These are phyloP conservation scores for Fraxinus latifolia DNA, from an alignment of 305 asterid species.

Conservation along the genomic window DNA sequence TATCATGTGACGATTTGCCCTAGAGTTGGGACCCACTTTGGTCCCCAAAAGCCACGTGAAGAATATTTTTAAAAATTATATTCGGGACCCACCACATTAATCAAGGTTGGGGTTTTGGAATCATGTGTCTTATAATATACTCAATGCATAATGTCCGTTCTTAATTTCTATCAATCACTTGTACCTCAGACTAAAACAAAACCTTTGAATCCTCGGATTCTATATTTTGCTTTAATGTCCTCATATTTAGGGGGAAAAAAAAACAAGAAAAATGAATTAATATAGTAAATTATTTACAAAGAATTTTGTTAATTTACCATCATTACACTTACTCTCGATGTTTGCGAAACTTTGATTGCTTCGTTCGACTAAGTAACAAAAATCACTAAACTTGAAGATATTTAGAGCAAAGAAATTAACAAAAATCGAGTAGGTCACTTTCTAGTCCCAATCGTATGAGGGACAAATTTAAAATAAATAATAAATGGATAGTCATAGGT, in stretches of 20 bases:
- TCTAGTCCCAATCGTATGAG: neutral
- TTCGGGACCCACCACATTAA: slow-evolving; percentile 15
- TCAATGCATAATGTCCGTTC: neutral
- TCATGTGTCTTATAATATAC: slow-evolving; percentile 12
- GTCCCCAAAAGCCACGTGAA: slow-evolving; percentile 13
- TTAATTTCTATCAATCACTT: slow-evolving; percentile 6
- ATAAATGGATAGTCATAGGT: neutral
- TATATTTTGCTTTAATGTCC: slow-evolving; percentile 11
- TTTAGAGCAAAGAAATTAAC: neutral
- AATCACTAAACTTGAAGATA: neutral
- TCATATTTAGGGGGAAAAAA: neutral
- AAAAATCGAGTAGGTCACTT: neutral
- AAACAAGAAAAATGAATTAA: neutral
- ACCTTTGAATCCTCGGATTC: slow-evolving; percentile 20
- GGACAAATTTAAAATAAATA: neutral
- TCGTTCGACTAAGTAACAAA: neutral
- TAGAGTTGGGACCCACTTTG: slow-evolving; percentile 22
- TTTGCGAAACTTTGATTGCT: neutral
- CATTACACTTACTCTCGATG: neutral
- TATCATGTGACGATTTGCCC: slow-evolving; percentile 15
- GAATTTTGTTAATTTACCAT: neutral
- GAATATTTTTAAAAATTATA: neutral
- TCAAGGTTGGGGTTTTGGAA: slow-evolving; percentile 25
- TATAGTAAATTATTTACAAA: neutral
- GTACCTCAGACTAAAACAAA: neutral